A percentile compares a stretch with the other conserved stretches of the same genome.
These are phyloP conservation scores for Paraconiothyrium sp. DNA, from an alignment of 2,329 filamentous ascomycete genomes.

Conservation along the genomic window DNA sequence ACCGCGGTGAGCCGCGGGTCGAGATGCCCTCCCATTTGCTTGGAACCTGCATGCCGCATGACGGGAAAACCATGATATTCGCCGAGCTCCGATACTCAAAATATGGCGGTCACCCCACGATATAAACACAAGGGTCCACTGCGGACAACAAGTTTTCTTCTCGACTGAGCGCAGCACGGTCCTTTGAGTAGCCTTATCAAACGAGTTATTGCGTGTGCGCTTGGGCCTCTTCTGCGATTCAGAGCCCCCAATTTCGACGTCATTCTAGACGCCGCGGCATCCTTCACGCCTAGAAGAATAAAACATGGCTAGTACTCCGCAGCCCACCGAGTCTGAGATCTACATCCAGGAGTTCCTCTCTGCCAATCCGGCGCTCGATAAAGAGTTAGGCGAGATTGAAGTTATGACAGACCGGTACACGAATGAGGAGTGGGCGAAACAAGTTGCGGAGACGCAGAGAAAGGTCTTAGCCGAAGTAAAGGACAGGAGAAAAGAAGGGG, in stretches of 20 bases:
- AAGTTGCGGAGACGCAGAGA: slow-evolving; percentile 50
- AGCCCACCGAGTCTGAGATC: slow-evolving; percentile 45
- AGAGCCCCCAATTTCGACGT: slow-evolving; percentile 18
- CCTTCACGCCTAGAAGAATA: slow-evolving; percentile 21
- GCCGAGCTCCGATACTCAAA: slow-evolving; percentile 40
- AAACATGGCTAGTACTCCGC: slow-evolving; percentile 31
- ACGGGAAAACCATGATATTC: slow-evolving; percentile 38
- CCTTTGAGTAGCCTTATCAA: slow-evolving; percentile 2
- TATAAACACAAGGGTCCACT: slow-evolving; percentile 26
- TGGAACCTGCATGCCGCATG: slow-evolving; percentile 36
- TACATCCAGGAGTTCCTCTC: slow-evolving; percentile 47
- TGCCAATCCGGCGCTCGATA: slow-evolving; percentile 40
- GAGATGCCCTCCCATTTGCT: slow-evolving; percentile 29
- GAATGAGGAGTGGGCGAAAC: slow-evolving; percentile 55
- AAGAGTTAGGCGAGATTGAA: slow-evolving; percentile 37
- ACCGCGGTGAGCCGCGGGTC: slow-evolving; percentile 29
- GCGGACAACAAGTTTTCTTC: slow-evolving; percentile 3
- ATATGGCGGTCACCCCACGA: slow-evolving; percentile 22
- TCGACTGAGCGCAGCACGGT: slow-evolving; percentile 18
- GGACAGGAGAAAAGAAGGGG: slow-evolving; percentile 35
- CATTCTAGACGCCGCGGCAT: slow-evolving; percentile 19
- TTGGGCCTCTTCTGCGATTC: slow-evolving; percentile 8
- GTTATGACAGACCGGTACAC: slow-evolving; percentile 56
- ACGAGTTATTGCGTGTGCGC: slow-evolving; percentile 15
- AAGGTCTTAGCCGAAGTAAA: slow-evolving; percentile 39